These are phyloP conservation scores for Eremothecium sinecaudum DNA, from an alignment of 1,139 yeast genomes.

Conservation along the genomic window DNA sequence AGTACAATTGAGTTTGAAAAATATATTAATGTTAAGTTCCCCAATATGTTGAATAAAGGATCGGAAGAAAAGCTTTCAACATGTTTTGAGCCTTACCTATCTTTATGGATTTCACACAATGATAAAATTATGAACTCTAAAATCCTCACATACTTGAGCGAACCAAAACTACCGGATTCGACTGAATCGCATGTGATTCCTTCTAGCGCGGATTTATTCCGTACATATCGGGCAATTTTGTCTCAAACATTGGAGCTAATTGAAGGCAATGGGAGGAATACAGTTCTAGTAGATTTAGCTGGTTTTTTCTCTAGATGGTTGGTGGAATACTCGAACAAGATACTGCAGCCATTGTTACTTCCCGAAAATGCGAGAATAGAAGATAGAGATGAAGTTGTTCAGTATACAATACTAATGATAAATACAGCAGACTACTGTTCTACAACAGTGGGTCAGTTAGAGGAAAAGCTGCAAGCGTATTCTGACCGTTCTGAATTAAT, in stretches of 20 bases:
- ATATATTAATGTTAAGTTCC: constrained; percentile 51
- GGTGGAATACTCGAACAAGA: constrained; percentile 49
- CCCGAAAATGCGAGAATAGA: constrained; percentile 29
- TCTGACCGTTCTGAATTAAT: constrained; percentile 20
- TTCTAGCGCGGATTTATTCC: constrained; percentile 80
- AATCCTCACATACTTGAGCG: constrained; percentile 49
- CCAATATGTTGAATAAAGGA: constrained; percentile 29
- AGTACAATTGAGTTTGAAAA: constrained; percentile 73
- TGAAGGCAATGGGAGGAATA: constrained; percentile 21
- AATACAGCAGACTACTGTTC: constrained; percentile 89
- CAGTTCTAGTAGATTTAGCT: constrained; percentile 36
- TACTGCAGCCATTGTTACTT: constrained; percentile 53
- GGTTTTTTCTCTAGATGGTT: constrained; percentile 61
- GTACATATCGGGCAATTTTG: constrained; percentile 60
- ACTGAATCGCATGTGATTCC: constrained; percentile 54
- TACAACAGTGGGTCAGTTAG: constrained; percentile 67
- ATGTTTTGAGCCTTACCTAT: constrained; percentile 77
- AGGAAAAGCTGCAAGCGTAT: constrained; percentile 48
- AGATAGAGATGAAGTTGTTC: constrained; percentile 48
- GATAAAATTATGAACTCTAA: constrained; percentile 54
- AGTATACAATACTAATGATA: constrained; percentile 59
- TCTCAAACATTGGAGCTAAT: constrained; percentile 66
- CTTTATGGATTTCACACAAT: constrained; percentile 84
- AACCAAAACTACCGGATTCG: constrained; percentile 35
- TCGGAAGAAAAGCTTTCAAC: constrained; percentile 51